Evolutionary conservation across 768 basidiomycete species (phyloP).

Genomic region (Tephrocybe sp.): DNA sequence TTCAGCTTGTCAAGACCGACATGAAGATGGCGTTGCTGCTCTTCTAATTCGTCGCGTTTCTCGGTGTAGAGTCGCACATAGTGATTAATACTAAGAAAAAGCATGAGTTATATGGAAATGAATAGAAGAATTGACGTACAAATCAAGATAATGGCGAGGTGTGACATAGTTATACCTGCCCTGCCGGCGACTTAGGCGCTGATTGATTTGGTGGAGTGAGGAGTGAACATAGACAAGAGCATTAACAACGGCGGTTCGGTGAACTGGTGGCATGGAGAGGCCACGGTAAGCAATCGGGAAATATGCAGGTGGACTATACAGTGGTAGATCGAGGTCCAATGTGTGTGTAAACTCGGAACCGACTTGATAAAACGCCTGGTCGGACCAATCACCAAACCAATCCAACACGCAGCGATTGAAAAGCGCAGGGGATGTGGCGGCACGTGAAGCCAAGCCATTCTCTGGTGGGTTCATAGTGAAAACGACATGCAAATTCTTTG

Average conservation of each 20-base stretch:
- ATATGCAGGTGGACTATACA: conserved; percentile 72
- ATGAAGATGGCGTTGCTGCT: conserved; percentile 97
- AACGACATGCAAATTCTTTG: conserved; percentile 96
- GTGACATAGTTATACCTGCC: conserved; percentile 98
- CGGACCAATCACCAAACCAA: conserved; percentile 99
- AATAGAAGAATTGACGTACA: conserved; percentile 54
- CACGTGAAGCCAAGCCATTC: conserved; percentile 91
- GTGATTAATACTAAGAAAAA: conserved; percentile 78
- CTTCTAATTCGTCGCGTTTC: conserved; percentile 96
- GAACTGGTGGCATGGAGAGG: conserved; percentile 80
- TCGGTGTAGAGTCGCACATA: conserved; percentile 94
- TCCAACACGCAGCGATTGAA: conserved; percentile 99
- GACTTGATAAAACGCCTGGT: conserved; percentile 97
- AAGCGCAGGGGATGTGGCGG: conserved; percentile 95
- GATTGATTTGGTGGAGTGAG: conserved; percentile 86
- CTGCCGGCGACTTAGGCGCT: conserved; percentile 83
- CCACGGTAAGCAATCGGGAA: conserved; percentile 91
- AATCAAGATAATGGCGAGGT: conserved; percentile 96
- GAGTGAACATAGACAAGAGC: conserved; percentile 90
- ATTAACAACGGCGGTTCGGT: conserved; percentile 90
- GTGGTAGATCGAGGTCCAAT: conserved; percentile 85
- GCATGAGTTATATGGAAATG: conserved; percentile 2
- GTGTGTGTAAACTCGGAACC: conserved; percentile 95
- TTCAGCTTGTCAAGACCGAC: conserved; percentile 96
- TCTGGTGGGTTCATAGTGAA: conserved; percentile 99